Base-by-base conservation (phyloP, 1,284 basidiomycete genomes). In the Phylloporus gajari region DNA sequence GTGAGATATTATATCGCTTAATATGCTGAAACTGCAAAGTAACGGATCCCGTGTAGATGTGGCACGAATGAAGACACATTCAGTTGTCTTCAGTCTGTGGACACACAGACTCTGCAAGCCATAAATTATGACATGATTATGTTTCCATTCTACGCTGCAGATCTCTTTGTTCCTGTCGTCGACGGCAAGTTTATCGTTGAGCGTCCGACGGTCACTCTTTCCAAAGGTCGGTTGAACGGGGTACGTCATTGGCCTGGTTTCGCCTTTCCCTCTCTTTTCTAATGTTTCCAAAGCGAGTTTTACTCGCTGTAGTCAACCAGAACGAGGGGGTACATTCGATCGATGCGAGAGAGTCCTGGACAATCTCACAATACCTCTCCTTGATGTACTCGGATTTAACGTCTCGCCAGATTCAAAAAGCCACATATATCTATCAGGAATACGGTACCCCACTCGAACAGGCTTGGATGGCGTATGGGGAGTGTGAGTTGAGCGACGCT, bases 111-210 rank as follows among this genome's bases (percentile, higher is more conserved):
- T 0, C 75, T 85, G 12, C 68, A 77, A 44, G 42, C 65, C 4
- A 72, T 65, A 25, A 81, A 82, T 72, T 19, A 64, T 3, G 53
- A 69, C 2, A 51, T 83, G 23, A 69, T 48, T 12, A 2, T 0
- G 2, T 72, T 73, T 59, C 68, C 25, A 35, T 81, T 84, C 71
- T 79, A 70, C 66, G 82, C 77, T 1, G 81, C 79, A 12, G 80
- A 53, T 44, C 46, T 68, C 6, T 79, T 81, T n/a, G 75, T 79
- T 56, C 83, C 83, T 1, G 82, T 84, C 23, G 76, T 84, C n/a
- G 83, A 84, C 63, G 83, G 81, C 1, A 75, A 74, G 15, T 81
- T 83, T 65, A 83, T 84, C 44, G 64, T 77, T 3, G 82, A 85
- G 72, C 73, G 78, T n/a, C 72, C 25, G 73, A 72, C 74, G 13